phyloP scores from a whole-genome alignment of 106 monocot species.

The Chionographis japonica region DNA sequence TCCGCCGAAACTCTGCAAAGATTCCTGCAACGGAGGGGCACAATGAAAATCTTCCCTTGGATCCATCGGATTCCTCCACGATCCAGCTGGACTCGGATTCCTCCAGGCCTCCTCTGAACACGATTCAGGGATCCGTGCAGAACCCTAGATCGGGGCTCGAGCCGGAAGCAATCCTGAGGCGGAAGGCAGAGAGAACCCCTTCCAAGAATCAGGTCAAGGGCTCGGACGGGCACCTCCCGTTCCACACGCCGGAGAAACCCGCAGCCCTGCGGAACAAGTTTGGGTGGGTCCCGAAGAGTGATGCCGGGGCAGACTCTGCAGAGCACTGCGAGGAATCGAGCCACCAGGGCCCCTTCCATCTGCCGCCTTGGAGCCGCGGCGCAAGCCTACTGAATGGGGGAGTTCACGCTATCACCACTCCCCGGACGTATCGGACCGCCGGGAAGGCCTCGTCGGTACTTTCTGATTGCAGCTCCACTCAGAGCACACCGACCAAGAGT shows the following conservation, averaged over 20 bases:
- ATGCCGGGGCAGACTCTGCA: slow-evolving; percentile 8
- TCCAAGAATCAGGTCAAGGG: slow-evolving; percentile 31
- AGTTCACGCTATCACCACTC: slow-evolving; percentile 37
- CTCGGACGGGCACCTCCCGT: slow-evolving; percentile 12
- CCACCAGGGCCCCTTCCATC: slow-evolving; percentile 9
- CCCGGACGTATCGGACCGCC: slow-evolving; percentile 36
- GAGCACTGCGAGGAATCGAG: slow-evolving; percentile 13
- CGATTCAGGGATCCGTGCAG: slow-evolving; percentile 45
- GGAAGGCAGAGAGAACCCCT: slow-evolving; percentile 55
- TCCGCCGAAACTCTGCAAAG: slow-evolving; percentile 36
- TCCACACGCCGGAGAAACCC: slow-evolving; percentile 75
- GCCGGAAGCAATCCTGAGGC: slow-evolving; percentile 20
- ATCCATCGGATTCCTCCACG: slow-evolving; percentile 20
- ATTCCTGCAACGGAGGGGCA: slow-evolving; percentile 24
- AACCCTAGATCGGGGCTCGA: slow-evolving; percentile 26
- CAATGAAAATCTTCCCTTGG: slow-evolving; percentile 53
- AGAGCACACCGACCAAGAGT: slow-evolving; percentile 85
- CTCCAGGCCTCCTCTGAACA: slow-evolving; percentile 48
- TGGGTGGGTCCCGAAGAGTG: slow-evolving; percentile 55
- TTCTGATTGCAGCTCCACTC: slow-evolving; percentile 66
- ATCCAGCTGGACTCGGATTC: slow-evolving; percentile 29
- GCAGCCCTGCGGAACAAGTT: slow-evolving; percentile 37
- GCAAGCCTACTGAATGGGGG: slow-evolving; percentile 15
- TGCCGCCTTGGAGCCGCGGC: slow-evolving; percentile 36
- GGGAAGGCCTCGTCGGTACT: slow-evolving; percentile 54